phyloP scores from a whole-genome alignment of 2,329 filamentous ascomycete species.

The Ascochyta pisi region DNA sequence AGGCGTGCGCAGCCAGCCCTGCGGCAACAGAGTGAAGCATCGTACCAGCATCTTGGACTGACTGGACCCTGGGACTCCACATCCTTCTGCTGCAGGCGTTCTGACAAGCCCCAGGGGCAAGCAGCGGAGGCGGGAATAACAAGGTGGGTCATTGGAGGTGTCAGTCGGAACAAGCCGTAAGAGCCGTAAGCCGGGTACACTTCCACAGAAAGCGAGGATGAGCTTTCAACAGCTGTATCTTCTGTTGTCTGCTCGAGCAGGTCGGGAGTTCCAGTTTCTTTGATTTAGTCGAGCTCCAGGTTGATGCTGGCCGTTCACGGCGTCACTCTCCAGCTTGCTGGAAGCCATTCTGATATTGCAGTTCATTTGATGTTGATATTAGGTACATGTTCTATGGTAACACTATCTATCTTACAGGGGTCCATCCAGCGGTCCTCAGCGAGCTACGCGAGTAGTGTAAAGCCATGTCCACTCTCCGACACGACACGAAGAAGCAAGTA shows the following conservation, averaged over 20 bases:
- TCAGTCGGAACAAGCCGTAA: constrained; percentile 6
- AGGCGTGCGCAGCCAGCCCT: background rate
- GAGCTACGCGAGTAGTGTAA: constrained; percentile 5
- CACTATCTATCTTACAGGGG: constrained; percentile 19
- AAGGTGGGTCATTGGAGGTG: constrained; percentile 12
- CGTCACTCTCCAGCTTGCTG: background rate
- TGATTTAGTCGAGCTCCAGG: background rate
- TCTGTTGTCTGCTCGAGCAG: background rate
- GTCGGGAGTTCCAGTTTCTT: background rate
- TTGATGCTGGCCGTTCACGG: background rate
- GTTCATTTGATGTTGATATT: constrained; percentile 19
- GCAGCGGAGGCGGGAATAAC: constrained; percentile 13
- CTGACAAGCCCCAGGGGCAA: background rate
- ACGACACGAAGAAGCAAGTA: constrained; percentile 13
- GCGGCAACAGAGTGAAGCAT: background rate
- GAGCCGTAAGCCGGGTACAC: background rate
- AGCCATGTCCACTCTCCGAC: constrained; percentile 5
- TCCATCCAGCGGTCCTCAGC: constrained; percentile 24
- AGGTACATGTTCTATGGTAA: constrained; percentile 20
- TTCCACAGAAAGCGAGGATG: too few relatives aligned
- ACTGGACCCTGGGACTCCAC: background rate
- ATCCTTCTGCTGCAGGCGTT: constrained; percentile 2
- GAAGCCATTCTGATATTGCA: background rate
- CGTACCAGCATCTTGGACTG: background rate
- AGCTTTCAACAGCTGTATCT: background rate